Conservation (phyloP, 2,329 filamentous ascomycete species). For the Aspergillus neoniger region DNA sequence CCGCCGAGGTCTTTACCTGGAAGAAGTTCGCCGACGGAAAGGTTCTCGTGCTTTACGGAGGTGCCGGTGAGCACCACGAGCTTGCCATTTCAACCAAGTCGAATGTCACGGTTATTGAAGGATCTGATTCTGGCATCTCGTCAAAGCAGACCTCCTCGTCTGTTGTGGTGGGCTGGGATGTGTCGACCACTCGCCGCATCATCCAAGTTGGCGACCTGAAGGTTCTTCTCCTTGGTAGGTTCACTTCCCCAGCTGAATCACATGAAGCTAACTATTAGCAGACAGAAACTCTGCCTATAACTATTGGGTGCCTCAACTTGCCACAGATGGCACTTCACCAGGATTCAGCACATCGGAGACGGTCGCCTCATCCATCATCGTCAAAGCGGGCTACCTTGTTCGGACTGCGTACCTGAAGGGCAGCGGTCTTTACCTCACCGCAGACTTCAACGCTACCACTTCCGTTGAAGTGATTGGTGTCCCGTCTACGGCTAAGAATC, state of each 20-base stretch:
- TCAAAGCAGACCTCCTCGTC: conserved; percentile 32
- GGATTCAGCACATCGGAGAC: conserved; percentile 35
- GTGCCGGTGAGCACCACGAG: conserved; percentile 43
- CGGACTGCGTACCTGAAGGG: conserved; percentile 55
- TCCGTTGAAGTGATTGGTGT: conserved; percentile 68
- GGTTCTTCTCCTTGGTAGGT: conserved; percentile 57
- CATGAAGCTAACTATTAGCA: conserved; percentile 28
- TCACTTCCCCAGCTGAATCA: background rate
- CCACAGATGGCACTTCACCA: conserved; percentile 26
- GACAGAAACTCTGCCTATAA: conserved; percentile 55
- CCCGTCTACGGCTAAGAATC: conserved; percentile 54
- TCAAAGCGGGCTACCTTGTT: conserved; percentile 48
- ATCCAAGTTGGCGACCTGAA: conserved; percentile 48
- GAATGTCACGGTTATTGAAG: conserved; percentile 33
- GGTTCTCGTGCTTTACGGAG: conserved; percentile 45
- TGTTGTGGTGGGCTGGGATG: conserved; percentile 55
- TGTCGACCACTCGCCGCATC: conserved; percentile 50
- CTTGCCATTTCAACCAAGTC: conserved; percentile 37
- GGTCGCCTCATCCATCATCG: conserved; percentile 39
- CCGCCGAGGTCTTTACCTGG: conserved; percentile 50
- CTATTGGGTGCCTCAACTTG: conserved; percentile 47
- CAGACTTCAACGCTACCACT: conserved; percentile 72
- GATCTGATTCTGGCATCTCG: conserved; percentile 33
- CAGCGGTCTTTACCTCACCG: conserved; percentile 62
- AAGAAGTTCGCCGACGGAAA: conserved; percentile 63